These are phyloP conservation scores for Hypoxylon rickii DNA, from an alignment of 495 filamentous ascomycete species.

Conservation along the genomic window DNA sequence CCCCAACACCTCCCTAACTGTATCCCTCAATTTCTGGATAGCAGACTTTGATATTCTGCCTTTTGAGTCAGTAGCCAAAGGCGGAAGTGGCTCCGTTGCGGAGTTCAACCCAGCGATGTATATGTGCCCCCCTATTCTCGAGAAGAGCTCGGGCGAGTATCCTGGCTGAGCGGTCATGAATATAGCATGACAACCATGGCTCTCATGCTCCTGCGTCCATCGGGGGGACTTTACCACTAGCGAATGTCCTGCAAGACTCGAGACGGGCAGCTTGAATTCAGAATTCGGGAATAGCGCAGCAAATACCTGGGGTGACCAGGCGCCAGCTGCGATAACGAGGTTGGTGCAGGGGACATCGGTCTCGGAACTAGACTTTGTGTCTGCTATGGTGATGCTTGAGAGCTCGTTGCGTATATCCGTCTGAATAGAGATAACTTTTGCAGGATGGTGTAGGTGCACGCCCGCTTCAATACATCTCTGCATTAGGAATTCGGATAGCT, in stretches of 20 bases:
- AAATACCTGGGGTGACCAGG: conserved; percentile 71
- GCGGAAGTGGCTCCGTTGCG: conserved; percentile 59
- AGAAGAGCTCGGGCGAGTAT: conserved; percentile 77
- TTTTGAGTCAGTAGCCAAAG: conserved; percentile 52
- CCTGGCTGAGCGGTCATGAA: conserved; percentile 63
- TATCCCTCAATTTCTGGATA: conserved; percentile 57
- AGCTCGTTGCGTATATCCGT: conserved; percentile 52
- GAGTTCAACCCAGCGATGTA: conserved; percentile 78
- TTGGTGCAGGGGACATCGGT: conserved; percentile 60
- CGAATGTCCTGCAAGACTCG: conserved; percentile 71
- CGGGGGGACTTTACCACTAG: conserved; percentile 67
- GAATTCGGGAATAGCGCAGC: conserved; percentile 64
- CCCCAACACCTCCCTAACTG: conserved; percentile 62
- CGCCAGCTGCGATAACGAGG: conserved; percentile 68
- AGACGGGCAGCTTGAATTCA: conserved; percentile 55
- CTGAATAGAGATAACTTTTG: conserved; percentile 56
- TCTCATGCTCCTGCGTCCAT: conserved; percentile 47
- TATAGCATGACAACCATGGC: conserved; percentile 64
- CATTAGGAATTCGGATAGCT: conserved; percentile 68
- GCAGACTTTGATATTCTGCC: conserved; percentile 43
- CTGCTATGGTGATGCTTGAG: conserved; percentile 51
- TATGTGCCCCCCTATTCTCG: conserved; percentile 65
- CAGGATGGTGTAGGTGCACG: conserved; percentile 69
- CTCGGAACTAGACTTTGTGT: conserved; percentile 51
- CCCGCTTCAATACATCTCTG: conserved; percentile 60